Conservation (phyloP, 2,329 filamentous ascomycete species). For the Coniochaeta ligniaria region DNA sequence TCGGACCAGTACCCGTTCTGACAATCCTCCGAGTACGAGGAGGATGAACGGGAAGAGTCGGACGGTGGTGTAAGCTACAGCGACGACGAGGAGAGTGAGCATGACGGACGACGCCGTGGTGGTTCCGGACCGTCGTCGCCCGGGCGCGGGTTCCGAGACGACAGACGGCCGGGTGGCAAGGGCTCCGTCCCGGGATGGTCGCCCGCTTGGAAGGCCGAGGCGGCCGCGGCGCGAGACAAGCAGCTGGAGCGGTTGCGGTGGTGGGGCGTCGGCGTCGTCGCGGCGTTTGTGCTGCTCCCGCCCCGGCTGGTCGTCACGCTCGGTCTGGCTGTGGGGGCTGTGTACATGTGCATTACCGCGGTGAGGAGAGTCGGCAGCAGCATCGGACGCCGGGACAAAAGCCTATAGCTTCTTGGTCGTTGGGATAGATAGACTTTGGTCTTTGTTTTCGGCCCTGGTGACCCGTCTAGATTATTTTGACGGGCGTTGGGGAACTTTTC, state of each 20-base stretch:
- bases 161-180: constrained; percentile 13
- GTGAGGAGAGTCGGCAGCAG: not conserved
- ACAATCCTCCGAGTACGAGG: constrained; percentile 27
- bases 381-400: not conserved
- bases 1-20: constrained; percentile 36
- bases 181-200: constrained; percentile 4
- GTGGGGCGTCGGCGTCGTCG: constrained; percentile 33
- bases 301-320: constrained; percentile 29
- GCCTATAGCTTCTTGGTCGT: not conserved
- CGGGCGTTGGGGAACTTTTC: not conserved
- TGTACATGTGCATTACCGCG: constrained; percentile 30
- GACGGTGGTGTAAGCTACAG: constrained; percentile 20
- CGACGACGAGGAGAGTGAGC: constrained; percentile 14
- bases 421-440: not conserved
- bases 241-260: constrained; percentile 34
- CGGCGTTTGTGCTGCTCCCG: constrained; percentile 40
- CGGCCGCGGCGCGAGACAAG: constrained; percentile 24
- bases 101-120: not conserved
- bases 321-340: constrained; percentile 24
- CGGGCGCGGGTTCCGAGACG: constrained; percentile 7
- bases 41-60: constrained; percentile 19
- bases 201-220: constrained; percentile 19
- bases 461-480: not conserved
- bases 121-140: not conserved
- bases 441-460: not conserved